Evolutionary conservation across 495 filamentous ascomycete genomes (phyloP).

Genomic region (Aspergillus asperescens): DNA sequence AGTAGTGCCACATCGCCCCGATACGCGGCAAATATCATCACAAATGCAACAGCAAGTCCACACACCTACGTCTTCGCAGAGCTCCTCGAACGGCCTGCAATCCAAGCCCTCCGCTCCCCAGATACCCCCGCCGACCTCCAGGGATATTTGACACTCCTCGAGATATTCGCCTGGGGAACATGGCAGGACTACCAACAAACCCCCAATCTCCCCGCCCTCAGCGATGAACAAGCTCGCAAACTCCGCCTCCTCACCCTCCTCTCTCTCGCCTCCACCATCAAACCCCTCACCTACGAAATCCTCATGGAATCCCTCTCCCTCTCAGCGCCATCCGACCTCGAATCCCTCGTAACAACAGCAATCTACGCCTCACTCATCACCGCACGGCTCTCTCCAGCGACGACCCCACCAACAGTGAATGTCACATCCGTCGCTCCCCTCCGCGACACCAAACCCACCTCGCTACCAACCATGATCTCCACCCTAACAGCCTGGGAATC

Average conservation of each 20-base stretch:
- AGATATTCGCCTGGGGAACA: slow-evolving; percentile 92
- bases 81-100: slow-evolving; percentile 74
- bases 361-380: slow-evolving; percentile 80
- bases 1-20: slow-evolving; percentile 66
- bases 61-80: slow-evolving; percentile 95
- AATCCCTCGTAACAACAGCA: slow-evolving; percentile 82
- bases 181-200: slow-evolving; percentile 67
- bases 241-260: slow-evolving; percentile 88
- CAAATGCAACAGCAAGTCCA: slow-evolving; percentile 77
- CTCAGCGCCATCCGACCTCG: slow-evolving; percentile 62
- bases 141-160: slow-evolving; percentile 63
- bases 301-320: slow-evolving; percentile 66
- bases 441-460: slow-evolving; percentile 71
- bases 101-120: slow-evolving; percentile 61
- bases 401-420: slow-evolving; percentile 58
- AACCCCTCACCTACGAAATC: slow-evolving; percentile 64
- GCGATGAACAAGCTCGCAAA: slow-evolving; percentile 68
- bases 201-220: slow-evolving; percentile 63
- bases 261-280: slow-evolving; percentile 57
- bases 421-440: slow-evolving; percentile 77
- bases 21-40: slow-evolving; percentile 78
- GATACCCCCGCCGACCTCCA: slow-evolving; percentile 46
- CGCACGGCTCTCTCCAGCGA: slow-evolving; percentile 72
- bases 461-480: slow-evolving; percentile 59
- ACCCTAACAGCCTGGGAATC: slow-evolving; percentile 67